phyloP scores from a whole-genome alignment of 225 moss, liverwort and hornwort genomes.

The Ulota crispa region DNA sequence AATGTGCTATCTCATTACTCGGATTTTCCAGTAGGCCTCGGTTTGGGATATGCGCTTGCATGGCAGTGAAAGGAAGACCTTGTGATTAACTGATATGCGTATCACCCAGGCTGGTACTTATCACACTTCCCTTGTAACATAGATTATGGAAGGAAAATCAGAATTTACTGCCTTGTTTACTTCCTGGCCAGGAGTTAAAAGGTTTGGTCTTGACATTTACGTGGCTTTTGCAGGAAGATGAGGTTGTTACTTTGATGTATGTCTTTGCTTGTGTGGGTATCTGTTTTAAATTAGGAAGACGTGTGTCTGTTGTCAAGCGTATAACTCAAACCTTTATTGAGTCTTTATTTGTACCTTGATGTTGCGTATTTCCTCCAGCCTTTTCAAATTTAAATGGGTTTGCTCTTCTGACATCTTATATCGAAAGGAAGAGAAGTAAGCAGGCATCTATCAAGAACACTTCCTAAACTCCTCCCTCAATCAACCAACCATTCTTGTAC shows the following conservation, averaged over 20 bases:
- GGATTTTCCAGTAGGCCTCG: slow-evolving; percentile 35
- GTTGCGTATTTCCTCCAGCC: no score
- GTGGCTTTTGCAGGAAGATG: neutral
- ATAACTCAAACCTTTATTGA: no score
- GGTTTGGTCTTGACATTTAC: neutral
- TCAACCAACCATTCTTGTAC: no score
- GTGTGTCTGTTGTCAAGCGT: no score
- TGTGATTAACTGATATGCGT: slow-evolving; percentile 16
- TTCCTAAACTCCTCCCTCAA: no score
- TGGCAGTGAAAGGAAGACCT: slow-evolving; percentile 32
- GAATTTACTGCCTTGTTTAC: neutral
- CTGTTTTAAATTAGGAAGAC: neutral
- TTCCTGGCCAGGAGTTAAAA: neutral
- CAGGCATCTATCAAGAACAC: neutral
- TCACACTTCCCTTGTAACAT: slow-evolving; percentile 36
- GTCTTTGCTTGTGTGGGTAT: neutral
- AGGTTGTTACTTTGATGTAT: neutral
- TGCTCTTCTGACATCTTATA: no score
- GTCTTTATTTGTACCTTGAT: no score
- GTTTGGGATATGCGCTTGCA: slow-evolving; percentile 31
- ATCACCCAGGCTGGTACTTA: slow-evolving; percentile 25
- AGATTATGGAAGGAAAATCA: slow-evolving; percentile 7
- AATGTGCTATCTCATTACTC: slow-evolving; percentile 36
- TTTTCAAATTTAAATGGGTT: no score
- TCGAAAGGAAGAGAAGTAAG: neutral